phyloP scores from a whole-genome alignment of 495 filamentous ascomycete genomes.

The Tuber melanosporum region DNA sequence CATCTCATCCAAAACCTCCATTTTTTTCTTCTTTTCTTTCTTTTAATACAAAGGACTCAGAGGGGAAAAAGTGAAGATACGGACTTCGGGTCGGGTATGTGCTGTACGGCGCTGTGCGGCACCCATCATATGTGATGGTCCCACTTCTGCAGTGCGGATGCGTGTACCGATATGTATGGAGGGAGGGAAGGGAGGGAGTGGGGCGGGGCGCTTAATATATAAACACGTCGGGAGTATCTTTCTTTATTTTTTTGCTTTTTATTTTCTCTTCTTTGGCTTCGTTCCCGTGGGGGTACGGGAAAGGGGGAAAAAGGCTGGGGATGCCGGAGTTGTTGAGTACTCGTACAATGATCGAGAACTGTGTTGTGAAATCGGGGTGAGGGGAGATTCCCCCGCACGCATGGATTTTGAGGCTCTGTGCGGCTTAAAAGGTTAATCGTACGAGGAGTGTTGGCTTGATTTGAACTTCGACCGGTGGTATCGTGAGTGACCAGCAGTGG shows the following conservation, averaged over 20 bases:
- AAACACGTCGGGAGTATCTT: not conserved
- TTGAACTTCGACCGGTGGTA: not conserved
- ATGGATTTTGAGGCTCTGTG: not conserved
- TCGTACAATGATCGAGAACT: not conserved
- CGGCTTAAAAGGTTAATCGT: constrained; percentile 3
- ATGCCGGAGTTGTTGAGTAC: not conserved
- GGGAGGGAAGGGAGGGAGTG: not conserved
- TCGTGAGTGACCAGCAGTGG: not conserved
- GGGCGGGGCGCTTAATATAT: not conserved
- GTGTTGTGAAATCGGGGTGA: not conserved
- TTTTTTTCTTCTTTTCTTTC: not conserved
- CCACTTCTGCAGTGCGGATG: constrained; percentile 1
- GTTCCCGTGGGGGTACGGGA: not conserved
- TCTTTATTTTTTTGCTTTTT: not conserved
- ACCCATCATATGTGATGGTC: not conserved
- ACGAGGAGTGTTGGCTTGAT: not conserved
- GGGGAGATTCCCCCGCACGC: not conserved
- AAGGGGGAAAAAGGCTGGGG: not conserved
- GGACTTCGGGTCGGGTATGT: not conserved
- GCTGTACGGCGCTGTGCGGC: not conserved
- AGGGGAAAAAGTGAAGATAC: not conserved
- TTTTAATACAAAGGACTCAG: not conserved
- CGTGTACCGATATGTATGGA: not conserved
- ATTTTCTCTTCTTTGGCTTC: not conserved
- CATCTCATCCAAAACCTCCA: not conserved